These are phyloP conservation scores for Monosporascus sp. DNA, from an alignment of 2,329 filamentous ascomycete species.

Conservation along the genomic window DNA sequence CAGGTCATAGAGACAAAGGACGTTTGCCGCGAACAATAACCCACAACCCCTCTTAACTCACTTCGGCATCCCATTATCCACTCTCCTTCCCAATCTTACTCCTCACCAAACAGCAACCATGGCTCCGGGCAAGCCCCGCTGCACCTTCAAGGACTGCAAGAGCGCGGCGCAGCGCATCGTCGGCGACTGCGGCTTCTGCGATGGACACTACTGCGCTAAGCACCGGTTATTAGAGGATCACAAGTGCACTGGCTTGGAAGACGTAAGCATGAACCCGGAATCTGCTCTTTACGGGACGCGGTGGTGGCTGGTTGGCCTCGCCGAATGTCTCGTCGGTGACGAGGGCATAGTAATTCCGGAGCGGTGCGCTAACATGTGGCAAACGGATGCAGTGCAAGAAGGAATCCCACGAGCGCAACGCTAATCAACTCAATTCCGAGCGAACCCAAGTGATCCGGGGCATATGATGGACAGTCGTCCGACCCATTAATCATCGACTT, in stretches of 20 bases:
- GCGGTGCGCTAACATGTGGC: slow-evolving; percentile 30
- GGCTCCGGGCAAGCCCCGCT: slow-evolving; percentile 75
- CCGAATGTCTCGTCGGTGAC: slow-evolving; percentile 24
- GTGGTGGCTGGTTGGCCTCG: slow-evolving; percentile 40
- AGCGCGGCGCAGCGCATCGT: slow-evolving; percentile 86
- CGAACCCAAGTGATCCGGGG: slow-evolving; percentile 91
- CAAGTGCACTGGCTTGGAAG: slow-evolving; percentile 86
- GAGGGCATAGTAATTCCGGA: slow-evolving; percentile 21
- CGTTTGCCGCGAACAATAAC: too few species aligned
- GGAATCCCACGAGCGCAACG: slow-evolving; percentile 91
- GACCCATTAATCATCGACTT: neutral
- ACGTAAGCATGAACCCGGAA: slow-evolving; percentile 50
- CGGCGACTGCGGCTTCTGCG: slow-evolving; percentile 93
- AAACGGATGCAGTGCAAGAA: slow-evolving; percentile 72
- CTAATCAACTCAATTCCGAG: slow-evolving; percentile 86
- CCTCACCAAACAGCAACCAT: slow-evolving; percentile 33
- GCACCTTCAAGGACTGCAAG: slow-evolving; percentile 85
- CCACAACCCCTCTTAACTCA: too few species aligned
- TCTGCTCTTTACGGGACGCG: slow-evolving; percentile 9
- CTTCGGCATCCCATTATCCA: neutral
- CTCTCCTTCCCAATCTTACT: neutral
- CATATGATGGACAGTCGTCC: slow-evolving; percentile 48
- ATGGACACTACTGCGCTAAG: slow-evolving; percentile 90
- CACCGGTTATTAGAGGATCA: slow-evolving; percentile 93
- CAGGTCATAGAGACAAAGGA: too few species aligned